Base-by-base conservation (phyloP, 208 protist genomes). In the Herpetomonas samuelpessoai region DNA sequence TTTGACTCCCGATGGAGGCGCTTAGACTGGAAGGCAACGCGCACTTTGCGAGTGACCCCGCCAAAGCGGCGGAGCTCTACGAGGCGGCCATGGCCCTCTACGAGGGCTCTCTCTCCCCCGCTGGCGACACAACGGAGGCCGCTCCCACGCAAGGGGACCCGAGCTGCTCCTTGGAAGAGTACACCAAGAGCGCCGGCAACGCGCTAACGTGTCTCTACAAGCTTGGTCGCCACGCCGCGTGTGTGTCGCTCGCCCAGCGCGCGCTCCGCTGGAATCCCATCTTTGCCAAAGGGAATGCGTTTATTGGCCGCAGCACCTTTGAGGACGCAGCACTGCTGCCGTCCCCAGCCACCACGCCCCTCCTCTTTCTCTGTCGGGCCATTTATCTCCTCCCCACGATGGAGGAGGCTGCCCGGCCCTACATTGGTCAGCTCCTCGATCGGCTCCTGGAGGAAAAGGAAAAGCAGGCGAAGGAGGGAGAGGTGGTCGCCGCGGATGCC, bases 281-380 rank as follows among this genome's bases (percentile, higher is more conserved):
- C 28, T 58, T 92, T 10, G 85, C 84, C 2, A 95, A 95, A 65
- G 85, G 81, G 1, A 90, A 92, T 68, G 88, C 86, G 18, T 88
- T 92, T 60, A 68, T 81, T 59, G 88, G 86, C 19, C 69, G 81
- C 18, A 88, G 81, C 45, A 55, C 74, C 0, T 45, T 86, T 24
- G 31, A 54, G 28, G 54, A 75, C 24, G 60, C 55, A 0, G 66
- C 72, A 16, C 12, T 81, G 16, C n/a, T 45, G 47, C 60, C 28
- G 16, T 46, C 12, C 44, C 45, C 3, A 35, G 47, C 25, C 59
- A 49, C 28, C 49, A 54, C 35, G 57, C 21, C 54, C 61, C 65
- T 91, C n/a, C 19, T 82, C 38, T 78, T 75, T 56, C 79, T 92
- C 29, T 92, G 83, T 62, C 80, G 88, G 28, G 83, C 88, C 6